These are phyloP conservation scores for Jacaranda copaia DNA, from an alignment of 257 asterid genomes.

Conservation along the genomic window DNA sequence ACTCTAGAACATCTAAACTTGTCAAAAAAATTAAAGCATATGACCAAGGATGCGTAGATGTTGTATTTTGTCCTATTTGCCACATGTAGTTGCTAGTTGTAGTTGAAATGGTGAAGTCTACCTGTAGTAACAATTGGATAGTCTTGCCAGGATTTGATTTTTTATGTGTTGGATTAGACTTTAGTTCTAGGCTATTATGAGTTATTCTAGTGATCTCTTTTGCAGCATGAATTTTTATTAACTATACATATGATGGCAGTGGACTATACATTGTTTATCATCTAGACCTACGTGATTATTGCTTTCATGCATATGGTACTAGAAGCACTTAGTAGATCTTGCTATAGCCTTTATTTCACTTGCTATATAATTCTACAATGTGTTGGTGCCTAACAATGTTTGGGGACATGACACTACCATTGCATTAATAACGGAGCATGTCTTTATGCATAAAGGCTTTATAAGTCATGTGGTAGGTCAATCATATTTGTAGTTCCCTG, in stretches of 20 bases:
- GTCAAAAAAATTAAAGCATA: conserved; percentile 65
- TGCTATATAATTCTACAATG: neutral
- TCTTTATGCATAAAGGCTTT: neutral
- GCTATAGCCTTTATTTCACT: neutral
- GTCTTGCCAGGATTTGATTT: conserved; percentile 10
- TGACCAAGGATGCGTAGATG: conserved; percentile 78
- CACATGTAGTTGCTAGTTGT: conserved; percentile 74
- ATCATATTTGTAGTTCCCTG: neutral
- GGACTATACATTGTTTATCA: neutral
- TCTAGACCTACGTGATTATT: neutral
- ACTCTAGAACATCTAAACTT: conserved; percentile 66
- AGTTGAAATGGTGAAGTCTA: conserved; percentile 82
- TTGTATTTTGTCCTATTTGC: conserved; percentile 76
- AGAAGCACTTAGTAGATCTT: neutral
- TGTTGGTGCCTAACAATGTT: neutral
- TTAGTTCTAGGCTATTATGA: neutral
- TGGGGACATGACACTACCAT: neutral
- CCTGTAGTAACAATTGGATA: conserved; percentile 26
- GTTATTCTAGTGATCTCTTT: neutral
- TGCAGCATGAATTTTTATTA: conserved; percentile 10
- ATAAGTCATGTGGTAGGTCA: neutral
- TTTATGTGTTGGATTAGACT: neutral
- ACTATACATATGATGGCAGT: neutral
- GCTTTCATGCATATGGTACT: neutral
- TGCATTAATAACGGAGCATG: conserved; percentile 6